Evolutionary conservation across 2,329 filamentous ascomycete species (phyloP).

Genomic region (Penicillium sp.): DNA sequence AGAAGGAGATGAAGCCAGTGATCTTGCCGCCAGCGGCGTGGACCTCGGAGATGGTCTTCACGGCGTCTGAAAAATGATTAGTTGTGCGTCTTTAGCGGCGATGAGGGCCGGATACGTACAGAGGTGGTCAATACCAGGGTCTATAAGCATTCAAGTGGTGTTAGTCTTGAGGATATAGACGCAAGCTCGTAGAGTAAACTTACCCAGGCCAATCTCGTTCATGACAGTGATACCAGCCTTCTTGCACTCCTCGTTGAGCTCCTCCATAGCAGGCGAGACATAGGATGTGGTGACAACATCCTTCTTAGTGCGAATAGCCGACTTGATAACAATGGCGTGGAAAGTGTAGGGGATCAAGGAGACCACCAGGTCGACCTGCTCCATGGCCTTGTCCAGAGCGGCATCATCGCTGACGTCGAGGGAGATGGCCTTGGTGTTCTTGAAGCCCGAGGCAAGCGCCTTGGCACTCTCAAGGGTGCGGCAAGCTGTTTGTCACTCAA

Average conservation of each 20-base stretch:
- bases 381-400: constrained; percentile 78
- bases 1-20: constrained; percentile 77
- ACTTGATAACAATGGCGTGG: constrained; percentile 88
- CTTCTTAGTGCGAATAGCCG: constrained; percentile 90
- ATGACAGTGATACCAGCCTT: constrained; percentile 93
- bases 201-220: constrained; percentile 83
- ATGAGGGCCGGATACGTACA: constrained; percentile 13
- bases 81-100: background rate
- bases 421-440: constrained; percentile 73
- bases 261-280: constrained; percentile 88
- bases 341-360: constrained; percentile 88
- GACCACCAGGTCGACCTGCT: constrained; percentile 77
- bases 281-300: constrained; percentile 95
- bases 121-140: constrained; percentile 25
- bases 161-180: background rate
- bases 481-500: constrained; percentile 61
- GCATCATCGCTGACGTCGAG: constrained; percentile 78
- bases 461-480: constrained; percentile 76
- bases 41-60: constrained; percentile 80
- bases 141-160: constrained; percentile 26
- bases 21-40: constrained; percentile 87
- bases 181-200: constrained; percentile 15
- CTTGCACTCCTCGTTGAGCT: constrained; percentile 80
- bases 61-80: constrained; percentile 55
- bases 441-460: constrained; percentile 71